Base-by-base conservation (phyloP, 2,329 filamentous ascomycete species). In the Alternaria panax region DNA sequence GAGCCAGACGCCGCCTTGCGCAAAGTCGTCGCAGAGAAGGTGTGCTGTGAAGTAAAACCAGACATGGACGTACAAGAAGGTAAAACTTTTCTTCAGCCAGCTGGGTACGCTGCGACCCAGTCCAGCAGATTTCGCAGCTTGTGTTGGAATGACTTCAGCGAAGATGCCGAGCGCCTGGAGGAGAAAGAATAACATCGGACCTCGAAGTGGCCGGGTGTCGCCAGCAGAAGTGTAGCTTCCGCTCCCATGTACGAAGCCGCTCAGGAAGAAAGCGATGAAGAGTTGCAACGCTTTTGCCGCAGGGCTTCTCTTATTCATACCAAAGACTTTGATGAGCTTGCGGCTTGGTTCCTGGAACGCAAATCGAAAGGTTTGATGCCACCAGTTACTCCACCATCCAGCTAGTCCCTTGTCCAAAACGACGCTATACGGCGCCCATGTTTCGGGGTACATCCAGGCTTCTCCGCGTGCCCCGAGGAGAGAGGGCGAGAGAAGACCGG, bases 291-390 rank as follows among this genome's bases (percentile, higher is more conserved):
- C 16, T 57, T 78, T 80, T 0, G 79, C 81, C 61, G 53, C 61
- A 75, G 65, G 8, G 77, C 74, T 56, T 9, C 66, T 74, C 27
- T 64, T 68, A 5, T 79, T 62, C 57, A 80, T 60, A 0, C 70
- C 62, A 3, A 78, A 25, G 0, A 54, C 4, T 14, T 70, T 60
- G 24, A 79, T 66, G 0, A 90, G 68, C 69, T 81, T 86, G 2
- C 76, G 77, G 0, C 84, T 80, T 0, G 90, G 89, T 4, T 87
- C 84, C 38, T 86, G 79, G 71, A 94, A 93, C 2, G 86, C 87
- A 55, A 88, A 85, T 1, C 93, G 90, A 79, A 97, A 96, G 3
- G 90, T 89, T 78, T 97, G 93, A 76, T 98, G 94, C 94, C 94
- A 97, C 84, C 88, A 94, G 22, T 82, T 83, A 43, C 91, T 89